Conservation (phyloP, 371 early-diverging fungal species). For the Mortierella sp. region DNA sequence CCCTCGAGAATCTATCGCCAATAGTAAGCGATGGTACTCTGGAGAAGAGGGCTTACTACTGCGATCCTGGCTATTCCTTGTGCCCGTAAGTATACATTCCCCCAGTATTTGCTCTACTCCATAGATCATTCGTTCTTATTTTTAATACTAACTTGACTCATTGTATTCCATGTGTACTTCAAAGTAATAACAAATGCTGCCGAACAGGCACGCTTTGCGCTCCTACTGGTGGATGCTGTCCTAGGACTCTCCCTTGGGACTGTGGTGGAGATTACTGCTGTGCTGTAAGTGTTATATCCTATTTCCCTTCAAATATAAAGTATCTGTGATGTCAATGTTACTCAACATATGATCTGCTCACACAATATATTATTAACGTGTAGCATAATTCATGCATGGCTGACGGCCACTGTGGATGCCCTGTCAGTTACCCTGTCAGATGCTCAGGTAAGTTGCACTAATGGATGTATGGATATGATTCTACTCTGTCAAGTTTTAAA, state of each 20-base stretch:
- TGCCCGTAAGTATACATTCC: constrained; percentile 5
- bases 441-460: constrained; percentile 18
- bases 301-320: not conserved
- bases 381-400: constrained; percentile 21
- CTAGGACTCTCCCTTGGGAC: not conserved
- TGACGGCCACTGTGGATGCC: constrained; percentile 31
- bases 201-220: not conserved
- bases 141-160: not conserved
- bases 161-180: not conserved
- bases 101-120: not conserved
- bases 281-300: constrained; percentile 18
- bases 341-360: not conserved
- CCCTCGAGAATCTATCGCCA: not conserved
- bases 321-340: not conserved
- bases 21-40: not conserved
- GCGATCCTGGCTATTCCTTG: constrained; percentile 11
- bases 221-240: constrained; percentile 17
- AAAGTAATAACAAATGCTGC: constrained; percentile 6
- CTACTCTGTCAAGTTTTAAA: not conserved
- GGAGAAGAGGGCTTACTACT: not conserved
- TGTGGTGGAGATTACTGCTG: constrained; percentile 30
- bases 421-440: constrained; percentile 10
- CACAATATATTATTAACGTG: not conserved
- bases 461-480: constrained; percentile 19
- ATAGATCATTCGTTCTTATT: not conserved